Percentiles rank a stretch among this genome's conserved stretches.
phyloP scores from a whole-genome alignment of 345 rosid species.

The Euclidium syriacum region DNA sequence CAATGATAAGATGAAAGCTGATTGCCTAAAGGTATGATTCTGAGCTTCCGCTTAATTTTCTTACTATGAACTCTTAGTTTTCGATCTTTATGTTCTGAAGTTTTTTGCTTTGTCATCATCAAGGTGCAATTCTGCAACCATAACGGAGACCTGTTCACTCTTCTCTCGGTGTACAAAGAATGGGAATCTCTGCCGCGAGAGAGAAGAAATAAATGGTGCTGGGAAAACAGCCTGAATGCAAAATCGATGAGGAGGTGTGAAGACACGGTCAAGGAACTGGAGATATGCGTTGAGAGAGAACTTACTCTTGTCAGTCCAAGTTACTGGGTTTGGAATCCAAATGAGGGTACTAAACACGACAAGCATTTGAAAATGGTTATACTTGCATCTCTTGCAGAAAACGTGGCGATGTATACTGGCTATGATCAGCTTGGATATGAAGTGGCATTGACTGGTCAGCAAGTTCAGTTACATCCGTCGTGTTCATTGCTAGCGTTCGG shows the following conservation, averaged over 20 bases:
- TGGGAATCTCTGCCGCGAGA: constrained; percentile 56
- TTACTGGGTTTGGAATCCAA: constrained; percentile 69
- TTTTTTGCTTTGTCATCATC: not conserved
- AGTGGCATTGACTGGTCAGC: constrained; percentile 72
- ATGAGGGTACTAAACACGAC: constrained; percentile 36
- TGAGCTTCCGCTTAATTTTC: not conserved
- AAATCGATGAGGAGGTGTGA: constrained; percentile 88
- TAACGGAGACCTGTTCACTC: constrained; percentile 77
- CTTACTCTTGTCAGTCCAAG: constrained; percentile 51
- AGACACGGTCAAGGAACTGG: constrained; percentile 69
- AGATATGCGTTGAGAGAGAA: constrained; percentile 59
- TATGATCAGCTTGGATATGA: constrained; percentile 79
- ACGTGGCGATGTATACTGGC: constrained; percentile 85
- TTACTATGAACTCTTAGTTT: not conserved
- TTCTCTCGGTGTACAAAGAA: constrained; percentile 75
- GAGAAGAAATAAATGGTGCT: constrained; percentile 74
- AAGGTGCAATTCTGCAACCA: constrained; percentile 74
- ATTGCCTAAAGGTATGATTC: constrained; percentile 52
- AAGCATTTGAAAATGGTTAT: constrained; percentile 49
- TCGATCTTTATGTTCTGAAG: constrained; percentile 8
- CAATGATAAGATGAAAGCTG: constrained; percentile 68
- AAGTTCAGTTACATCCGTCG: constrained; percentile 77
- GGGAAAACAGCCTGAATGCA: constrained; percentile 92
- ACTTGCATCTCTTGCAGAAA: constrained; percentile 74
- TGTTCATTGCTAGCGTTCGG: constrained; percentile 71